Conservation (phyloP, 2,329 filamentous ascomycete genomes). For the Fusarium veterinarium region DNA sequence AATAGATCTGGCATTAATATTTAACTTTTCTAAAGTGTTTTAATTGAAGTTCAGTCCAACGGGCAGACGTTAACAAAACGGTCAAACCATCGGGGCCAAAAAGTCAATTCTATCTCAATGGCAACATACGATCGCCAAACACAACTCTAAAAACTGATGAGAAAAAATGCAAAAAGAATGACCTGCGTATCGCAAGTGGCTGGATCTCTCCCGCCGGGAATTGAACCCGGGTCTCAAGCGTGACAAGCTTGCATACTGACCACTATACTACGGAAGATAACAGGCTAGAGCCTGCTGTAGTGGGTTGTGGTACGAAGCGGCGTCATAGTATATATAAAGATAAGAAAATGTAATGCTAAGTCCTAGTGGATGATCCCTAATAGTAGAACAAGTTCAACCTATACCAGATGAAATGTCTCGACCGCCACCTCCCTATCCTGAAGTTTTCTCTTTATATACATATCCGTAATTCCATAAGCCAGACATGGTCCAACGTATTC, state of each 20-base stretch:
- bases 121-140: no score
- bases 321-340: rapidly evolving
- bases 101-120: no score
- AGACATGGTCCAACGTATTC: neutral
- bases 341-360: no score
- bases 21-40: no score
- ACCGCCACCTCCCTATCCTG: neutral
- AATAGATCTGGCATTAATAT: no score
- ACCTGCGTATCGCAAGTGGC: neutral
- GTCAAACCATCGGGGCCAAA: no score
- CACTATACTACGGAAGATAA: conserved; percentile 1
- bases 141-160: no score
- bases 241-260: neutral
- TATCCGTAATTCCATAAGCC: neutral
- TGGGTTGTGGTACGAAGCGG: rapidly evolving
- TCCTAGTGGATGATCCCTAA: no score
- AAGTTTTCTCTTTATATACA: neutral
- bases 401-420: neutral
- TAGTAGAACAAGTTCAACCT: neutral
- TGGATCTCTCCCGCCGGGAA: neutral
- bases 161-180: neutral
- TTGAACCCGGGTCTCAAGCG: no score
- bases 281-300: neutral
- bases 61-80: no score
- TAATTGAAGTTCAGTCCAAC: no score